These are phyloP conservation scores for Tulasnella sp. DNA, from an alignment of 768 basidiomycete genomes.

Conservation along the genomic window DNA sequence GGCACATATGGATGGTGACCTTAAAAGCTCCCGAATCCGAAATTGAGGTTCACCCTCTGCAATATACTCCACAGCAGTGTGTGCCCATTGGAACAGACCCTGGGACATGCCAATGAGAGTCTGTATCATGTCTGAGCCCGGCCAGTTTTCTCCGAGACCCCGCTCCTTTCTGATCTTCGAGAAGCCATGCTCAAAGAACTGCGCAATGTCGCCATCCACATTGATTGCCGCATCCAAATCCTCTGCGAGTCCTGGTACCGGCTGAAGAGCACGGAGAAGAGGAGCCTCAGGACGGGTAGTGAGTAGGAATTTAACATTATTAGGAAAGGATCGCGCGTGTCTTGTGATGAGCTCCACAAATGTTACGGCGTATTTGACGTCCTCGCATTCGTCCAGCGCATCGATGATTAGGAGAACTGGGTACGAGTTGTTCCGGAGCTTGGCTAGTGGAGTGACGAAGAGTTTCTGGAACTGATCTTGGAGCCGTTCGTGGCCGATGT, in stretches of 20 bases:
- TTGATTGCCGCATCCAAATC: neutral
- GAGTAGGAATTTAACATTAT: neutral
- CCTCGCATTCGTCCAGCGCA: neutral
- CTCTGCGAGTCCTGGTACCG: neutral
- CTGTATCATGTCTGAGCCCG: neutral
- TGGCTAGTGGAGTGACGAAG: no score
- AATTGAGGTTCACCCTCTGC: neutral
- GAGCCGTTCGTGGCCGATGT: no score
- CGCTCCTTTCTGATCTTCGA: neutral
- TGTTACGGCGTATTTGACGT: neutral
- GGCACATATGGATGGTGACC: neutral
- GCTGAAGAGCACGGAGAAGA: neutral
- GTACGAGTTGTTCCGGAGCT: no score
- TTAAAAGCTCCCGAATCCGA: neutral
- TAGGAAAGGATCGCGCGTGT: neutral
- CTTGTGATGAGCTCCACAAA: neutral
- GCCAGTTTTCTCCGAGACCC: neutral
- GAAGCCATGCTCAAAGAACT: neutral
- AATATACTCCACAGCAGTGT: neutral
- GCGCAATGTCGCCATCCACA: neutral
- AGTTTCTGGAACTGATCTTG: no score
- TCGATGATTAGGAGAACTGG: neutral
- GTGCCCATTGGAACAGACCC: neutral
- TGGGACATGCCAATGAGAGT: neutral
- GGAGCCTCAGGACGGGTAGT: neutral